These are phyloP conservation scores for Calonectria fujianensis DNA, from an alignment of 2,329 filamentous ascomycete genomes.

Conservation along the genomic window DNA sequence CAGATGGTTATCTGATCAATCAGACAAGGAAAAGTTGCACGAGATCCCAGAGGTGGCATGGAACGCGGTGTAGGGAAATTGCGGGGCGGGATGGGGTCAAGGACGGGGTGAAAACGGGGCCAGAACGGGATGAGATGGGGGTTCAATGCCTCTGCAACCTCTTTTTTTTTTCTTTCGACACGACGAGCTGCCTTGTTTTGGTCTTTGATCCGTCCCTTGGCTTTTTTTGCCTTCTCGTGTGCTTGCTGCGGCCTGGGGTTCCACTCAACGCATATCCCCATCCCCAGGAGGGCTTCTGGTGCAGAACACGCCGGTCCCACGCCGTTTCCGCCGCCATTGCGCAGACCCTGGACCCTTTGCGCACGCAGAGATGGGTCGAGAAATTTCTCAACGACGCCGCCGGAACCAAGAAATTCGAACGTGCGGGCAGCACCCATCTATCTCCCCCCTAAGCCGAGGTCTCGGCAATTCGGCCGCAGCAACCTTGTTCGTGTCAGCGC, in stretches of 20 bases:
- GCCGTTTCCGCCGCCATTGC: not conserved
- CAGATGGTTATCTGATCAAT: constrained; percentile 19
- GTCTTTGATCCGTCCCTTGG: not conserved
- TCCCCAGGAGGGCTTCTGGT: not conserved
- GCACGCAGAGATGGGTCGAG: not conserved
- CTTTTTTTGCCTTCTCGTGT: too few species aligned
- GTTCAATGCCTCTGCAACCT: not conserved
- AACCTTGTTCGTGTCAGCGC: not conserved
- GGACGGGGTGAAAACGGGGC: constrained; percentile 1
- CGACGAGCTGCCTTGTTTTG: not conserved
- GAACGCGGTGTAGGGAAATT: not conserved
- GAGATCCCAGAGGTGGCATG: not conserved
- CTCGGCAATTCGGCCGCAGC: not conserved
- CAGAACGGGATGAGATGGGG: constrained; percentile 18
- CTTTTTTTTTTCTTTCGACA: not conserved
- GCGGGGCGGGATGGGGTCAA: constrained; percentile 7
- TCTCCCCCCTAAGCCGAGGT: not conserved
- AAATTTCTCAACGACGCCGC: not conserved
- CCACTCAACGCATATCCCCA: too few species aligned
- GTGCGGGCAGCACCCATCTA: not conserved
- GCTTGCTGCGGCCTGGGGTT: too few species aligned
- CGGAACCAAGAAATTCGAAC: not conserved
- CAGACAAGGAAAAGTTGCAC: not conserved
- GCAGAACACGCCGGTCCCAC: not conserved
- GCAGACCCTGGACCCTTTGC: not conserved